These are phyloP conservation scores for Coccomyxa sp. DNA, from an alignment of 139 green algal genomes.

Conservation along the genomic window DNA sequence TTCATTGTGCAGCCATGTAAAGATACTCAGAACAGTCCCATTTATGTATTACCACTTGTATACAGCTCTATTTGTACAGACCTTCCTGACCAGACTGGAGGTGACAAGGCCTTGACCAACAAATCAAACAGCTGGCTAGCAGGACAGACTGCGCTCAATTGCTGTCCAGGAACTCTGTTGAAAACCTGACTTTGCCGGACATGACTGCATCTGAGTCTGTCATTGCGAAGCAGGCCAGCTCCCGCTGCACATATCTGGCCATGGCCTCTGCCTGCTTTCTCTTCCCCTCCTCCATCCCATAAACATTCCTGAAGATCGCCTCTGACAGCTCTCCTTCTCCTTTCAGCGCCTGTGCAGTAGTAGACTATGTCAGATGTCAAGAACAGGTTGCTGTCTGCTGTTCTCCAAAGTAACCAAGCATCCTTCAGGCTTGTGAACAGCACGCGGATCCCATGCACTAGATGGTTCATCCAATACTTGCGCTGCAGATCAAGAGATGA, in stretches of 20 bases:
- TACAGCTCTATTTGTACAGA: no score
- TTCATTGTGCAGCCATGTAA: no score
- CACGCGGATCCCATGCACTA: neutral
- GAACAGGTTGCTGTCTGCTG: no score
- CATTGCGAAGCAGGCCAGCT: conserved; percentile 44
- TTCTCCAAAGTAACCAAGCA: no score
- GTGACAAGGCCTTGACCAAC: no score
- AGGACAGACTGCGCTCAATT: no score
- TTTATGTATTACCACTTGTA: no score
- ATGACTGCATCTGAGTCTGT: conserved; percentile 33
- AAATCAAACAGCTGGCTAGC: no score
- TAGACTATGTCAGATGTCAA: no score
- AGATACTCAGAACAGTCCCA: no score
- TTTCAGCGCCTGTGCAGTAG: conserved; percentile 13
- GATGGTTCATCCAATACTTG: neutral
- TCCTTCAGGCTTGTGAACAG: neutral
- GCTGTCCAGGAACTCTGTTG: neutral
- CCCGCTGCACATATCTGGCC: conserved; percentile 35
- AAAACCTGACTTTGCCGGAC: conserved; percentile 38
- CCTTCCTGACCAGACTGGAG: no score
- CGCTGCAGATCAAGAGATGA: neutral
- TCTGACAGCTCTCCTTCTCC: conserved; percentile 17
- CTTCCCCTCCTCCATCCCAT: conserved; percentile 19
- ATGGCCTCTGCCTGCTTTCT: conserved; percentile 13
- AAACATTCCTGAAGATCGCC: conserved; percentile 47